Evolutionary conservation across 345 rosid genomes (phyloP), one percentile per base, ranked within the genome.

Genomic region (Heritiera fomes): DNA sequence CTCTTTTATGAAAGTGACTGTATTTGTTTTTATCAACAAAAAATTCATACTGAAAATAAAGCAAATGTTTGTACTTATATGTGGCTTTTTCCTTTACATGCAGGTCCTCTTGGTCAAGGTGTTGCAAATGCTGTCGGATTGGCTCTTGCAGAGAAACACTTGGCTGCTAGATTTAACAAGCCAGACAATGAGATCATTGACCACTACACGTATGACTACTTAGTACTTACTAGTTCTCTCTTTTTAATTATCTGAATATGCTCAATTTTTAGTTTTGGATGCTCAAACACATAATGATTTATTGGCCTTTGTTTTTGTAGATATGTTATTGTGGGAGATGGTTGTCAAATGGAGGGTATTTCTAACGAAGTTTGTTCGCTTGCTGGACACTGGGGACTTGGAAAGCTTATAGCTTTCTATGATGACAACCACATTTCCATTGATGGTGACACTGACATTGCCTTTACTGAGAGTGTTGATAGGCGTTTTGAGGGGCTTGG

Each of bases 351-450:
- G 99, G 99, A 97, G 77, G 99, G 99, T 47, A 90, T 97, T 77
- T 76, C 98, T 61, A 94, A 94, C 61, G 99, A 97, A 87, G 98
- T 86, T 83, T 89, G 91, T 77, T 97, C 99, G 61, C 91, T 97
- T 55, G 99, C 98, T 55, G 98, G 92, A 8, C 99, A 97, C 47
- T 97, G 96, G 99, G 99, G 99, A 58, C 98, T 97, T 49, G 99
- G 99, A 50, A 94, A 97, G 87, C 90, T 97, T 77, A 94, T 97
- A 70, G 99, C 99, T 77, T 93, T 97, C 76, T 97, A 97, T 17
- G 99, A 97, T 85, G 99, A 97, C 87, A 94, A 97, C 86, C 99
- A 94, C 88, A 97, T 97, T 77, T 97, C 99, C 55, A 97, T 94
- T 62, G 99, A 97, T 79, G 99, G 99, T 82, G 92, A 94, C 84